Percentiles rank a stretch among this genome's conserved stretches.
These are phyloP conservation scores for Rhizopus arrhizus DNA, from an alignment of 371 early-diverging fungal genomes.

Conservation along the genomic window DNA sequence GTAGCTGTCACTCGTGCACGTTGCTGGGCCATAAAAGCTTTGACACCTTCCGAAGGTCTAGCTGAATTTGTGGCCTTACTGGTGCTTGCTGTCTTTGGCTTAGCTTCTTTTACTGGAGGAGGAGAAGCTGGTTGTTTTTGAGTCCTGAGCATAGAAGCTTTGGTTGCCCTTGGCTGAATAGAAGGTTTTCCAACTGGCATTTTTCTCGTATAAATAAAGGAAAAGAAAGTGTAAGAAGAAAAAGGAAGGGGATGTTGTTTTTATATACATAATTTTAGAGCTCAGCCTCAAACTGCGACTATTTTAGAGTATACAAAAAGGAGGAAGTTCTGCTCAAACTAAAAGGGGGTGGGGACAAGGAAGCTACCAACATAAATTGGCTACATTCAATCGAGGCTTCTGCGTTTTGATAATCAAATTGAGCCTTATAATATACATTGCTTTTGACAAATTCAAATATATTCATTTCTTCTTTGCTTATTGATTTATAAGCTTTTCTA, in stretches of 20 bases:
- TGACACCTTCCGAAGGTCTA: slow-evolving; percentile 43
- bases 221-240: not conserved
- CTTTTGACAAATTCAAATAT: slow-evolving; percentile 48
- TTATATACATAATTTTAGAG: not conserved
- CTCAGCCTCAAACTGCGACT: not conserved
- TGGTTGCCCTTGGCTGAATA: slow-evolving; percentile 38
- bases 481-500: slow-evolving; percentile 49
- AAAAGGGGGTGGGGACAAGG: slow-evolving; percentile 37
- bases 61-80: not conserved
- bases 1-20: slow-evolving; percentile 31
- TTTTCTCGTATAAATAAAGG: not conserved
- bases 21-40: slow-evolving; percentile 51
- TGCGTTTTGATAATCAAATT: slow-evolving; percentile 50
- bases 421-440: slow-evolving; percentile 48
- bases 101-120: slow-evolving; percentile 4
- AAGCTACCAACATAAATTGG: slow-evolving; percentile 27
- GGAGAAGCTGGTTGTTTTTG: slow-evolving; percentile 17
- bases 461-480: slow-evolving; percentile 33
- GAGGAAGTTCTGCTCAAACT: slow-evolving; percentile 6
- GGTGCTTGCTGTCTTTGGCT: not conserved
- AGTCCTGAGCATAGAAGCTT: slow-evolving; percentile 38
- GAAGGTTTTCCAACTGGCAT: slow-evolving; percentile 16
- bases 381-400: slow-evolving; percentile 44
- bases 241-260: not conserved
- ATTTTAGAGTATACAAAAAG: not conserved